Evolutionary conservation across 148 eudicot species (phyloP).

Genomic region (Cornus controversa): DNA sequence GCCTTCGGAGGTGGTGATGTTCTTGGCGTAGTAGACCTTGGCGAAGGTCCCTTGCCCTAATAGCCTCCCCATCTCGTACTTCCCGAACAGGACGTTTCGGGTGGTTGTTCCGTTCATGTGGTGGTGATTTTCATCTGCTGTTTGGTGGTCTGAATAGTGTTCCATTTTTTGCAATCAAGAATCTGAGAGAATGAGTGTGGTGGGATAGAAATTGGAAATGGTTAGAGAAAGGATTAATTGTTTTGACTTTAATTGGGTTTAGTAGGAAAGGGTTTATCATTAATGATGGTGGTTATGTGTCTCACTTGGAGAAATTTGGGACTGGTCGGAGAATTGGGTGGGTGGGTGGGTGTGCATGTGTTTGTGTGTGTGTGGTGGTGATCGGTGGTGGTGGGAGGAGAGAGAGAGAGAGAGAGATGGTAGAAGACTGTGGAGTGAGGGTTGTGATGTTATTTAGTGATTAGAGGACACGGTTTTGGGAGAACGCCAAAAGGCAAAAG

Average conservation of each 20-base stretch:
- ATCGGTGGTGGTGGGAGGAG: background rate
- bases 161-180: conserved; percentile 1
- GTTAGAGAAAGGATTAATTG: background rate
- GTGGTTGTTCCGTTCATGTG: background rate
- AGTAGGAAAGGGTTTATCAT: too few relatives aligned
- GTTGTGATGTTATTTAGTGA: conserved; percentile 8
- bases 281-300: background rate
- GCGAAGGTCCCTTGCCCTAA: conserved; percentile 77
- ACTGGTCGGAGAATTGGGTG: background rate
- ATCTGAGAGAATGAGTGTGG: background rate
- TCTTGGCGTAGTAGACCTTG: conserved; percentile 53
- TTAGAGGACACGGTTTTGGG: conserved; percentile 19
- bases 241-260: too few relatives aligned
- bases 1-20: conserved; percentile 37
- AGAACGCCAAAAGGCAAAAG: background rate
- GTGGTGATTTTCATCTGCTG: background rate
- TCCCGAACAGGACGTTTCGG: conserved; percentile 42
- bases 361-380: background rate
- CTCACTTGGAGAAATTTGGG: background rate
- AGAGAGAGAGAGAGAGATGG: background rate
- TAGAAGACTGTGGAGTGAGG: background rate
- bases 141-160: background rate
- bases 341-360: too few relatives aligned
- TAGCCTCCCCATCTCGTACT: conserved; percentile 62
- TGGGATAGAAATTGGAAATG: background rate